phyloP scores from a whole-genome alignment of 2,329 filamentous ascomycete species.

The Colletotrichum ledebouriae region DNA sequence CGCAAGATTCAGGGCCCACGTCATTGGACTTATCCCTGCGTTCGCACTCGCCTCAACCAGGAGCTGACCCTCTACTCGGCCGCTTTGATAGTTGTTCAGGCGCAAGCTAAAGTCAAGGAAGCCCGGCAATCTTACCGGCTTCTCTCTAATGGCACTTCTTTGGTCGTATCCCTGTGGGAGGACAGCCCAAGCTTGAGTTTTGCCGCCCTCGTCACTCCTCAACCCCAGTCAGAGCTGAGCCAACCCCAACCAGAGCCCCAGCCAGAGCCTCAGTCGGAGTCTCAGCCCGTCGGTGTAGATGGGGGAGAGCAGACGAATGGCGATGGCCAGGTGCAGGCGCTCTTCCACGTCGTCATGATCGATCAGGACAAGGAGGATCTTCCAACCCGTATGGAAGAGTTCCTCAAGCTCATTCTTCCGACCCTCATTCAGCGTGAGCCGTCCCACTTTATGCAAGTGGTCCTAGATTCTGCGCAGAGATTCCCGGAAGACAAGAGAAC shows the following conservation, averaged over 20 bases:
- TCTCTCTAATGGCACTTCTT: constrained; percentile 58
- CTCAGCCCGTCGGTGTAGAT: not conserved
- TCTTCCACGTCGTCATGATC: constrained; percentile 64
- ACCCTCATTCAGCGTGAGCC: constrained; percentile 71
- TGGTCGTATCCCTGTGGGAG: constrained; percentile 42
- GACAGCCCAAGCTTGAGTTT: constrained; percentile 42
- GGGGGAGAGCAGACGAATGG: constrained; percentile 30
- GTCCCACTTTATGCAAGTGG: constrained; percentile 71
- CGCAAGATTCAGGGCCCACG: constrained; percentile 73
- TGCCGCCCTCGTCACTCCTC: constrained; percentile 39
- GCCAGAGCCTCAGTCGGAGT: too few species aligned
- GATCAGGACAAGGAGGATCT: constrained; percentile 73
- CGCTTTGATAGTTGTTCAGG: constrained; percentile 72
- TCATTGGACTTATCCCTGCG: constrained; percentile 75
- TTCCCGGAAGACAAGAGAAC: constrained; percentile 60
- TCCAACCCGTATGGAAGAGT: constrained; percentile 69
- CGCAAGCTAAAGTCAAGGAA: constrained; percentile 70
- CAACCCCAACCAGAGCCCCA: too few species aligned
- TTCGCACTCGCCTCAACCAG: constrained; percentile 72
- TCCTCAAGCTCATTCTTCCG: constrained; percentile 70
- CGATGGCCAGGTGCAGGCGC: constrained; percentile 31
- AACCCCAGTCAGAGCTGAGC: constrained; percentile 8
- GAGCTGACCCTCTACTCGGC: constrained; percentile 74
- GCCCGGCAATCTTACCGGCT: constrained; percentile 66
- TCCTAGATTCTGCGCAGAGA: constrained; percentile 66